Evolutionary conservation across 371 early-diverging fungal species (phyloP).

Genomic region (Syncephalastrum monosporum): DNA sequence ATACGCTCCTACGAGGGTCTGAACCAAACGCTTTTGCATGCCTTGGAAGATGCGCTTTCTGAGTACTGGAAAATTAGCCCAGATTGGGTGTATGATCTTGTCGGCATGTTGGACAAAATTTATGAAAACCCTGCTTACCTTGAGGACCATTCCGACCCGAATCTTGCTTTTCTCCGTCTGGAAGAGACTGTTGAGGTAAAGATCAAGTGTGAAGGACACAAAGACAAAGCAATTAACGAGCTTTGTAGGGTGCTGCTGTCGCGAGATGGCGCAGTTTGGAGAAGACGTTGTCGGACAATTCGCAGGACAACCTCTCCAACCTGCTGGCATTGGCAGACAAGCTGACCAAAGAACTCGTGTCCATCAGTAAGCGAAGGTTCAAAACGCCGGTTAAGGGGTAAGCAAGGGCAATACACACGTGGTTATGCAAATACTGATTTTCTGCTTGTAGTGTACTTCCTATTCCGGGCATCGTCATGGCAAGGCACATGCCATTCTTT

Average conservation of each 20-base stretch:
- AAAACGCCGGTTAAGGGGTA: conserved; percentile 47
- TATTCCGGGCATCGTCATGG: conserved; percentile 48
- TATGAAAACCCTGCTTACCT: conserved; percentile 51
- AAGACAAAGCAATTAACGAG: neutral
- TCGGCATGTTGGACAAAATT: conserved; percentile 44
- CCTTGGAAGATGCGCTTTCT: conserved; percentile 36
- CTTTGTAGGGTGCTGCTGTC: conserved; percentile 46
- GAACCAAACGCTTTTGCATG: conserved; percentile 37
- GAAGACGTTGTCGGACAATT: conserved; percentile 34
- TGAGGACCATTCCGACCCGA: conserved; percentile 42
- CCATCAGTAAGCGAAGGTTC: conserved; percentile 39
- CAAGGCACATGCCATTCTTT: conserved; percentile 54
- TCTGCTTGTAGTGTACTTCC: conserved; percentile 23
- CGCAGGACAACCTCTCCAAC: conserved; percentile 26
- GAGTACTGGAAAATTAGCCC: conserved; percentile 51
- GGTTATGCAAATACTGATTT: neutral
- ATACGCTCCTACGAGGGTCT: conserved; percentile 45
- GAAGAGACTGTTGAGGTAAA: conserved; percentile 51
- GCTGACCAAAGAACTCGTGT: conserved; percentile 40
- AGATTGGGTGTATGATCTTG: conserved; percentile 39
- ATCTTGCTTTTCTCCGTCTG: conserved; percentile 30
- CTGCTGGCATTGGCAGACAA: conserved; percentile 48
- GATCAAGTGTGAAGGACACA: neutral
- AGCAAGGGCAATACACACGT: neutral
- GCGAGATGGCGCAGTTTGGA: conserved; percentile 46